Evolutionary conservation across 441 rosid species (phyloP).

Genomic region (Eutrema salsugineum): DNA sequence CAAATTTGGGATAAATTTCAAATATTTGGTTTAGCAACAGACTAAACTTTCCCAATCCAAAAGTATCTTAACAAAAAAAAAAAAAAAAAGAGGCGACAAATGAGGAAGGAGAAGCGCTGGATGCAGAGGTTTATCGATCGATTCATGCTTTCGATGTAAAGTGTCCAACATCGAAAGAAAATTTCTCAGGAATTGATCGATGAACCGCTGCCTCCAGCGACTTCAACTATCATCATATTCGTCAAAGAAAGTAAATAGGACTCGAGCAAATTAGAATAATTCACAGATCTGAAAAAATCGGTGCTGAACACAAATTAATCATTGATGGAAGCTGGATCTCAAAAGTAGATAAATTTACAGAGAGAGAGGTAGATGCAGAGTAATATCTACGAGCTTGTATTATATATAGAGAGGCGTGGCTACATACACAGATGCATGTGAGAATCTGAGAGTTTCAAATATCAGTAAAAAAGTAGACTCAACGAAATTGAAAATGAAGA

Average conservation of each 20-base stretch:
- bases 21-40: neutral
- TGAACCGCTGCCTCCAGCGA: conserved; percentile 99
- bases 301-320: neutral
- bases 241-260: neutral
- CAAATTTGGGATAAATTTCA: neutral
- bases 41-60: neutral
- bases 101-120: conserved; percentile 55
- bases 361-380: conserved; percentile 17
- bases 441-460: neutral
- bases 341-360: neutral
- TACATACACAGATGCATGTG: conserved; percentile 4
- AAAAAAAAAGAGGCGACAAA: neutral
- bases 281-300: conserved; percentile 20
- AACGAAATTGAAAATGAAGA: conserved; percentile 16
- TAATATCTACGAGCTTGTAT: neutral
- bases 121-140: conserved; percentile 99
- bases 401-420: conserved; percentile 2
- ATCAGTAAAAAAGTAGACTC: neutral
- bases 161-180: conserved; percentile 18
- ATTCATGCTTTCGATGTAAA: conserved; percentile 53
- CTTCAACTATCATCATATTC: conserved; percentile 30
- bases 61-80: neutral
- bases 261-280: neutral
- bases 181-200: conserved; percentile 80
- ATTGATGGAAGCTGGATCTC: neutral